Percentiles rank a stretch among this genome's conserved stretches.
These are phyloP conservation scores for Candida glaebosa DNA, from an alignment of 805 yeast species.

Conservation along the genomic window DNA sequence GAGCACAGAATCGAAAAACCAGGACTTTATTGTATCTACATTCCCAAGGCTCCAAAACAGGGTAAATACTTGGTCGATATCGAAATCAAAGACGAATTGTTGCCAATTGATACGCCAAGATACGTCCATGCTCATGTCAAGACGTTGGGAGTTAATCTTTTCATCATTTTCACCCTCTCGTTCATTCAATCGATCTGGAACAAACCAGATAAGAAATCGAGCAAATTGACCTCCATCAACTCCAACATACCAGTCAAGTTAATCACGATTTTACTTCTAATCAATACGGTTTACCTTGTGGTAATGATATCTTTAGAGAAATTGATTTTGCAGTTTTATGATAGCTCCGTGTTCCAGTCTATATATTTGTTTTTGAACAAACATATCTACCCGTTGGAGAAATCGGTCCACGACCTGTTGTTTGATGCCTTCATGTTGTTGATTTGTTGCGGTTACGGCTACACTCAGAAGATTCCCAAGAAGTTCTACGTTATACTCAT, in stretches of 20 bases:
- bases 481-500: background rate
- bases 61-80: slow-evolving; percentile 6
- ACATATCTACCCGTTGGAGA: slow-evolving; percentile 1
- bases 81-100: slow-evolving; percentile 7
- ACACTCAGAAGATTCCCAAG: slow-evolving; percentile 2
- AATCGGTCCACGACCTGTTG: background rate
- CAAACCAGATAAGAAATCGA: background rate
- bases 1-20: slow-evolving; percentile 1
- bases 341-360: background rate
- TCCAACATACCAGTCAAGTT: background rate
- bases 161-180: background rate
- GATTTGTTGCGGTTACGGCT: slow-evolving; percentile 1
- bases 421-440: slow-evolving; percentile 1
- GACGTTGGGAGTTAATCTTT: background rate
- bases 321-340: background rate
- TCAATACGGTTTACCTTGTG: background rate
- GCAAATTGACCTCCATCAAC: background rate
- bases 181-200: background rate
- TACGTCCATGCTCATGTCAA: background rate
- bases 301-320: background rate
- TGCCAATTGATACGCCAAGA: slow-evolving; percentile 5
- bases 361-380: background rate
- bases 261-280: background rate
- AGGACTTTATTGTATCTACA: slow-evolving; percentile 9
- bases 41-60: slow-evolving; percentile 7